Base-by-base conservation (phyloP, 2,329 filamentous ascomycete species). In the Fusarium phyllophilum region DNA sequence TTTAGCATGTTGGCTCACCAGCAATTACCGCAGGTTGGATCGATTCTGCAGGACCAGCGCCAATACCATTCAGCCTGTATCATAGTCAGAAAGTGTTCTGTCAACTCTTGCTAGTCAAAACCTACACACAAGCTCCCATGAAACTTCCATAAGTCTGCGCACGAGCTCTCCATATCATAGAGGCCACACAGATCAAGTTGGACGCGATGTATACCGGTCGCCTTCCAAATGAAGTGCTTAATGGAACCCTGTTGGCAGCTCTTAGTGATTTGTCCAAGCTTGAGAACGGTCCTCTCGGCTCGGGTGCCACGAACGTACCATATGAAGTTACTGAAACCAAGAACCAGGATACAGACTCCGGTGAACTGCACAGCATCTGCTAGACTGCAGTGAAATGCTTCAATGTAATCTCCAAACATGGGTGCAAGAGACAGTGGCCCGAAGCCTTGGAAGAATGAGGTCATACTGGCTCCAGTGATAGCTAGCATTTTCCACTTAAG, bases 121-220 rank as follows among this genome's bases (percentile, higher is more conserved):
- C 55, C 2, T 46, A 57, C 55, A 57, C 55, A 26, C 55, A 57
- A 13, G 55, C 55, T 24, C 55, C 55, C 55, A 57, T 57, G 13
- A 57, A 57, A 14, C 55, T 57, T 5, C 55, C 55, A 29, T 57
- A 57, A 1, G 55, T 57, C 29, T 57, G 39, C 12, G 55, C 55
- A 36, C 55, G 55, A 15, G 55, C 55, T 57, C 55, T 46, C 55
- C 55, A 57, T 18, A 57, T 57, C 55, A 57, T 46, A 8, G 55
- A 36, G 39, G 39, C 55, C 14, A 57, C 6, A n/a, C 55, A 57
- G 24, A 57, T 46, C n/a, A 57, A 17, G n/a, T 57, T 57, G 2
- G 55, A 57, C 18, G 6, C 31, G 26, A 57, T 57, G 8, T 46
- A 57, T 11, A 57, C 55, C 29, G 39, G 55, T n/a, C 55, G 18